Percentiles rank a stretch among this genome's conserved stretches.
These are phyloP conservation scores for Chrysoporthe deuterocubensis DNA, from an alignment of 2,329 filamentous ascomycete species.

Conservation along the genomic window DNA sequence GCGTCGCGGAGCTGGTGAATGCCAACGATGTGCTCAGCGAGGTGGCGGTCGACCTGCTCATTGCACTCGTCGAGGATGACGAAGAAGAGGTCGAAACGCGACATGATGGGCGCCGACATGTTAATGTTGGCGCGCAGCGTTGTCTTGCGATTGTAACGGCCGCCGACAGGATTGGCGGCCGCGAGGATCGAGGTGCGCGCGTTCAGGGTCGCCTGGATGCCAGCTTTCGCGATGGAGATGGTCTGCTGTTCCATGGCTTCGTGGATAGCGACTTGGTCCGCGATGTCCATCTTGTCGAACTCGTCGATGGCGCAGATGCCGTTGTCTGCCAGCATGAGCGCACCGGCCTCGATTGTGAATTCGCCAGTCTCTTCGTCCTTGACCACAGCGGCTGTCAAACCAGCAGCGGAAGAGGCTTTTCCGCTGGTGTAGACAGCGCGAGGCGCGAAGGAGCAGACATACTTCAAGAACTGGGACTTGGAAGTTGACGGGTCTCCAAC, in stretches of 20 bases:
- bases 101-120: conserved; percentile 99
- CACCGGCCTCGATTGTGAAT: conserved; percentile 97
- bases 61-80: conserved; percentile 97
- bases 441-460: conserved; percentile 95
- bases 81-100: conserved; percentile 98
- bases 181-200: conserved; percentile 94
- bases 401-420: conserved; percentile 95
- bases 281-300: conserved; percentile 99
- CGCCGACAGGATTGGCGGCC: conserved; percentile 93
- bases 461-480: conserved; percentile 98
- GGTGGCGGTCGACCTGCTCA: conserved; percentile 84
- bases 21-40: conserved; percentile 92
- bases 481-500: conserved; percentile 96
- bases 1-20: conserved; percentile 93
- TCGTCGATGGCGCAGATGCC: conserved; percentile 98
- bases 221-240: conserved; percentile 97
- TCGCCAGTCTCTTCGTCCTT: conserved; percentile 99
- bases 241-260: conserved; percentile 99
- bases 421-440: conserved; percentile 97
- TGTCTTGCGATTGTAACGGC: conserved; percentile 95
- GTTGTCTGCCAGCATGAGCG: conserved; percentile 95
- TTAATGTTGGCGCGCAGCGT: conserved; percentile 95
- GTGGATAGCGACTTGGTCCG: conserved; percentile 97
- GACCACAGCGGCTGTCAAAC: conserved; percentile 94
- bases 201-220: conserved; percentile 96